Evolutionary conservation across 352 stramenopile species (phyloP).

Genomic region (Phytophthora ramorum): DNA sequence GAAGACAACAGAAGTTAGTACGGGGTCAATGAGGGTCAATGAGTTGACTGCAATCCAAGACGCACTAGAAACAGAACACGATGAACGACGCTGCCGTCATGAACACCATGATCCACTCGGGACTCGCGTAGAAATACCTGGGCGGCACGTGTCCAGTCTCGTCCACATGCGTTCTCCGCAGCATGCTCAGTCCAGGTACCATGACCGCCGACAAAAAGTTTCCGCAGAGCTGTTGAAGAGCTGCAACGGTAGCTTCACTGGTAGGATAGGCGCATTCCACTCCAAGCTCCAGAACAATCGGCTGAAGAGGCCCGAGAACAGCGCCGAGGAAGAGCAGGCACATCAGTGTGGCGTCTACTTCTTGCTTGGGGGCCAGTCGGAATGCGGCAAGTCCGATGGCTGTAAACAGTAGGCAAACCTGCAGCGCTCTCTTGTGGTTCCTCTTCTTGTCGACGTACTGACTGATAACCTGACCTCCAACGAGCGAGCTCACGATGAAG

Average conservation of each 20-base stretch:
- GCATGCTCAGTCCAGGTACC: conserved; percentile 56
- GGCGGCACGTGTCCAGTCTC: conserved; percentile 48
- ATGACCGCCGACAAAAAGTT: conserved; percentile 76
- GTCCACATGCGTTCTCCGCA: conserved; percentile 51
- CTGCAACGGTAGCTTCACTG: conserved; percentile 76
- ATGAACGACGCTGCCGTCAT: conserved; percentile 49
- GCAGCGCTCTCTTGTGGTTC: conserved; percentile 64
- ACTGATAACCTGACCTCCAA: conserved; percentile 76
- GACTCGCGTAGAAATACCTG: conserved; percentile 61
- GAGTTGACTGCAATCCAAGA: not conserved
- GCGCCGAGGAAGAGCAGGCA: conserved; percentile 62
- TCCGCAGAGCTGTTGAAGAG: conserved; percentile 77
- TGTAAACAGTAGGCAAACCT: conserved; percentile 62
- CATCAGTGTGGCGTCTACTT: conserved; percentile 37
- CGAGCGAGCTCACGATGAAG: conserved; percentile 75
- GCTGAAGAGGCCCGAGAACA: conserved; percentile 70
- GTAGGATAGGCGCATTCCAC: conserved; percentile 80
- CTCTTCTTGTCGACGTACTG: conserved; percentile 67
- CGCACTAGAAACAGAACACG: conserved; percentile 66
- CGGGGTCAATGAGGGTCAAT: no score
- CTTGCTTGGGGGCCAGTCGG: conserved; percentile 50
- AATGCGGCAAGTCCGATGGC: conserved; percentile 50
- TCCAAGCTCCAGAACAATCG: conserved; percentile 71
- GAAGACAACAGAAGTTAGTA: not conserved
- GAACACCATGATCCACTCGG: conserved; percentile 63